Evolutionary conservation across 1,284 basidiomycete genomes (phyloP).

Genomic region (Rhodotorula sp.): DNA sequence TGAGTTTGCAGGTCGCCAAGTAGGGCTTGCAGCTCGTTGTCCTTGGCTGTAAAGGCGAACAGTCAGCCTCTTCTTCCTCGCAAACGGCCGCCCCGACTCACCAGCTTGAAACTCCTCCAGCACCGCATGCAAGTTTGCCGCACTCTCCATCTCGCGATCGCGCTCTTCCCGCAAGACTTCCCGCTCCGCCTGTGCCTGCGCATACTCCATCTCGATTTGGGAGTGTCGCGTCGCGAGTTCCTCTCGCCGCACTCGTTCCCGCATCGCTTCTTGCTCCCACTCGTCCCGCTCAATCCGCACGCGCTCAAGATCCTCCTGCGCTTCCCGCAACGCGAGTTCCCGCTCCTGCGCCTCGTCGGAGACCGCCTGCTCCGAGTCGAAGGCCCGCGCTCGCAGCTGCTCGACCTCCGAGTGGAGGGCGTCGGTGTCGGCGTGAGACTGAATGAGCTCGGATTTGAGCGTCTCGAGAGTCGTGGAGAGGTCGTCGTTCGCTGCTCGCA

Average conservation of each 20-base stretch:
- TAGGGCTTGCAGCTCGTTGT: conserved; percentile 62
- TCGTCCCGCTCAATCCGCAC: conserved; percentile 81
- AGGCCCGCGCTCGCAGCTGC: conserved; percentile 51
- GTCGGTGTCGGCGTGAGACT: conserved; percentile 70
- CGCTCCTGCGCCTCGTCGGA: conserved; percentile 66
- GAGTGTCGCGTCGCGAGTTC: conserved; percentile 61
- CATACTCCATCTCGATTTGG: conserved; percentile 60
- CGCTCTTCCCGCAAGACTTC: conserved; percentile 60
- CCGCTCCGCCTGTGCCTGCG: conserved; percentile 60
- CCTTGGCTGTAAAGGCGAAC: conserved; percentile 51
- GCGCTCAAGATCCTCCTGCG: conserved; percentile 76
- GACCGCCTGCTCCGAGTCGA: conserved; percentile 48
- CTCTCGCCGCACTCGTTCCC: conserved; percentile 71
- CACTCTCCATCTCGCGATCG: conserved; percentile 70
- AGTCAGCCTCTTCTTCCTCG: background rate
- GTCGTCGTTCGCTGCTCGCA: conserved; percentile 73
- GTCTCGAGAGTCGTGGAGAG: conserved; percentile 62
- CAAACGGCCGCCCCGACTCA: conserved; percentile 51
- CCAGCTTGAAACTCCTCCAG: conserved; percentile 89
- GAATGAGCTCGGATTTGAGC: conserved; percentile 71
- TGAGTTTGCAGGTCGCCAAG: conserved; percentile 77
- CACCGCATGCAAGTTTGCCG: conserved; percentile 82
- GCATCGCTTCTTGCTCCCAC: conserved; percentile 74
- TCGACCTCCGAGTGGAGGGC: conserved; percentile 67
- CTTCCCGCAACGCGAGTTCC: conserved; percentile 77